Evolutionary conservation across 2,329 filamentous ascomycete genomes (phyloP).

Genomic region (Botrytis elliptica): DNA sequence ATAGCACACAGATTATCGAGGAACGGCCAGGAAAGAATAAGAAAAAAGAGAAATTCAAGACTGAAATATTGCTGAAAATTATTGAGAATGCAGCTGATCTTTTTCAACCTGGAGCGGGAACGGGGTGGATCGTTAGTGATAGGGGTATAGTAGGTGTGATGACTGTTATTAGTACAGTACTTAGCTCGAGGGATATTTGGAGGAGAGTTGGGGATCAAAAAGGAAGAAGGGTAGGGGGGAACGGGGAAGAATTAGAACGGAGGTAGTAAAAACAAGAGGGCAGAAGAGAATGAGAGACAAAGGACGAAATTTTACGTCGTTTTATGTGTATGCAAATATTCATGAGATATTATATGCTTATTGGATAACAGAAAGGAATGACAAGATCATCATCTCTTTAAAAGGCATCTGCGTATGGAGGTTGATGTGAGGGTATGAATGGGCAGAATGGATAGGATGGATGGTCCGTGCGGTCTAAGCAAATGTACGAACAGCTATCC

Average conservation of each 20-base stretch:
- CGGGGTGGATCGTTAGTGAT: conserved; percentile 59
- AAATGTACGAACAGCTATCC: too few relatives aligned
- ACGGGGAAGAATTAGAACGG: neutral
- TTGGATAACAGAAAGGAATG: too few relatives aligned
- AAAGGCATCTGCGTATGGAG: too few relatives aligned
- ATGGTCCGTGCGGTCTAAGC: too few relatives aligned
- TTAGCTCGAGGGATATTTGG: conserved; percentile 64
- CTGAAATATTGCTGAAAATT: conserved; percentile 35
- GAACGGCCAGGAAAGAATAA: neutral
- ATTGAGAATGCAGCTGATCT: conserved; percentile 61
- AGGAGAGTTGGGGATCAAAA: conserved; percentile 41
- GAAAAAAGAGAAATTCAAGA: neutral
- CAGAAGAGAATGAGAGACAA: neutral
- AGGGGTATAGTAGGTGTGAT: conserved; percentile 54
- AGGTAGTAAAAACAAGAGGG: neutral
- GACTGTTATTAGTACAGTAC: conserved; percentile 61
- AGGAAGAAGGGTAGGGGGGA: neutral
- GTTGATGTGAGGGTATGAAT: too few relatives aligned
- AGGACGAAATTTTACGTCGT: too few relatives aligned
- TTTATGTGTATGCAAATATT: too few relatives aligned
- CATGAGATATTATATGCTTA: too few relatives aligned
- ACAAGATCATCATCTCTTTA: too few relatives aligned
- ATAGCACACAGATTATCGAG: neutral
- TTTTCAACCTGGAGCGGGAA: conserved; percentile 56
- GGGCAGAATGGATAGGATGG: too few relatives aligned